Base-by-base conservation (phyloP, 768 basidiomycete genomes). In the Agaricus sinodeliciosus region DNA sequence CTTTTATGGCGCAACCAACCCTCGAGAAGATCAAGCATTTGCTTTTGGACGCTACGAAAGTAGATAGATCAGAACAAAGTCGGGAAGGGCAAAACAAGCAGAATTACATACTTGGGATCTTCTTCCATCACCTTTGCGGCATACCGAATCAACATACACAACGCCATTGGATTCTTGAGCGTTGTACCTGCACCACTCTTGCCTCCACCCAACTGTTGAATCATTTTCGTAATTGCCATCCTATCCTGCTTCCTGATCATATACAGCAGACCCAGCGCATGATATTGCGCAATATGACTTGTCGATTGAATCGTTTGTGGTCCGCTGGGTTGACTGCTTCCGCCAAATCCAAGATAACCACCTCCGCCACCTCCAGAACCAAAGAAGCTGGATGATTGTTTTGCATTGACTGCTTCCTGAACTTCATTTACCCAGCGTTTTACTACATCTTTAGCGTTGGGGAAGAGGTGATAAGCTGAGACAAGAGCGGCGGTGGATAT, bases 381-480 rank as follows among this genome's bases (percentile, higher is more conserved):
- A 61, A 89, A 90, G 67, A 89, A 82, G 4, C 83, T 79, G 1
- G 81, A 71, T 0, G 84, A 80, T 0, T 87, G 78, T 67, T 96
- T 98, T 5, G 91, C 84, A 64, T 83, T 94, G 59, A 96, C 87
- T 0, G 96, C 92, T 67, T 99, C 96, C 62, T 97, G 94, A 0
- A 87, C 91, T 70, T 99, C 96, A 68, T 97, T 98, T n/a, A 91
- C 91, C 96, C 96, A 99, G 61, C 96, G 86, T 64, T 92, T 94
- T 56, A 98, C 95, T 46, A 97, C 92, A 58, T 97, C 92, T 64
- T 91, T 93, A 1, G 95, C 90, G 56, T 82, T 74, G 44, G 93
- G 93, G 78, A 86, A 95, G 56, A 98, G 81, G 69, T 99, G 95
- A 66, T 98, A 98, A 1, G 96, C 87, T 12, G 96, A 97, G 43